Evolutionary conservation across 257 asterid species (phyloP), one percentile per base, ranked within the genome.

Genomic region (Przewalskia tangutica): DNA sequence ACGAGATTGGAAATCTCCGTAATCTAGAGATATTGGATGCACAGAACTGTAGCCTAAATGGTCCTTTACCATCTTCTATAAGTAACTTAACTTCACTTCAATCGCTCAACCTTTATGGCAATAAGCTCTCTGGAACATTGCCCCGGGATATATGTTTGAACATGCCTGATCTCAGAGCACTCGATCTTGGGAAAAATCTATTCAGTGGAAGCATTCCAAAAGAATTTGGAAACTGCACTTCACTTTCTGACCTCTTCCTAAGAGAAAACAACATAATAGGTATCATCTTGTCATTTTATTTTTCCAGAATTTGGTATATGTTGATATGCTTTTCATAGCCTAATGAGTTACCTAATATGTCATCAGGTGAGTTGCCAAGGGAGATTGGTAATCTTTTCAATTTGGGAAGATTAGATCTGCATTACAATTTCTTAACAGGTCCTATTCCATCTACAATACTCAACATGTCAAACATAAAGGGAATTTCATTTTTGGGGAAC

Each of bases 221-320:
- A 59, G 85, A 55, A n/a, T 60, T 88, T 59, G 86, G 85, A 2
- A 86, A 88, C 51, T 81, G 81, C 48, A 86, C 67, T 50, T 78
- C 63, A 75, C 82, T 88, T n/a, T 50, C 46, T 14, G 85, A 83
- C 6, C 78, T 85, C 75, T 79, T 70, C 70, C 32, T 83, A 23
- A 63, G 81, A 46, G 78, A 14, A 12, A 85, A 85, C 64, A 84
- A 51, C 5, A 56, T 82, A 62, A 64, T 78, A 63, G 86, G 88
- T 85, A 73, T 56, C 70, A 23, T 4, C 42, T 36, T n/a, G 65
- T 55, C 32, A 1, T 70, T 81, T 10, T 9, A 7, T 27, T 71
- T 42, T 1, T 23, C 27, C 27, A 23, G 27, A 23, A 23, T 23
- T 50, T 73, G 44, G 62, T 50, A 44, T 48, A 18, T 50, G 2